Evolutionary conservation across 306 rosid genomes (phyloP).

Genomic region (Gleditsia sinensis): DNA sequence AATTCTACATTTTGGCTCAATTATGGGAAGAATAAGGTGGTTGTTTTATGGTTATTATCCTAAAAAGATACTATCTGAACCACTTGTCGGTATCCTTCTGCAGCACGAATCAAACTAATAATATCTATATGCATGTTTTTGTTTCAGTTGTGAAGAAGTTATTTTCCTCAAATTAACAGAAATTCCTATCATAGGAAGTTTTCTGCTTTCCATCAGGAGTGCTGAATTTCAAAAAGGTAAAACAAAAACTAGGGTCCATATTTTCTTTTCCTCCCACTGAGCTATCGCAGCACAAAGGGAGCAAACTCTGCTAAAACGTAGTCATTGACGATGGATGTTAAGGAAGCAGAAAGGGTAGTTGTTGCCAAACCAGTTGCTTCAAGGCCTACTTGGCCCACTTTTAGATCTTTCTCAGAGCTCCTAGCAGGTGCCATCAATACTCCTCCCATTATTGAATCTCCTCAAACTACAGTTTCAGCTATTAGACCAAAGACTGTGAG

Average conservation of each 20-base stretch:
- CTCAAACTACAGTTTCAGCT: conserved; percentile 74
- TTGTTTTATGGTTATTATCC: neutral
- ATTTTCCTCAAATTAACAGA: neutral
- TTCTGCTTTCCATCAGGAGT: neutral
- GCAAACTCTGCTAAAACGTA: neutral
- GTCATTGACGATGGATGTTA: conserved; percentile 62
- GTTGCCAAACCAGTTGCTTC: conserved; percentile 91
- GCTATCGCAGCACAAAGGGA: conserved; percentile 1
- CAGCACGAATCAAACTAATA: neutral
- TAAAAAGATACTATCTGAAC: neutral
- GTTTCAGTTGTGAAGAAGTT: conserved; percentile 6
- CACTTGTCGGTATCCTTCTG: neutral
- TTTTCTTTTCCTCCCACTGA: conserved; percentile 23
- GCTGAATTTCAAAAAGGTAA: neutral
- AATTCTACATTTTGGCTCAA: neutral
- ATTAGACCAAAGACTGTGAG: conserved; percentile 93
- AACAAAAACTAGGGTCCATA: neutral
- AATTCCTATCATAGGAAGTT: neutral
- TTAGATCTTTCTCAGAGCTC: conserved; percentile 89
- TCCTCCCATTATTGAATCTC: conserved; percentile 51
- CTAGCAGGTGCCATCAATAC: conserved; percentile 74
- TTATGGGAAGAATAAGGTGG: neutral
- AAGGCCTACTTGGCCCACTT: conserved; percentile 78
- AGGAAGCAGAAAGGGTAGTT: conserved; percentile 72
- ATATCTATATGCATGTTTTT: neutral